phyloP scores from a whole-genome alignment of 257 asterid genomes.

The Vinca minor region DNA sequence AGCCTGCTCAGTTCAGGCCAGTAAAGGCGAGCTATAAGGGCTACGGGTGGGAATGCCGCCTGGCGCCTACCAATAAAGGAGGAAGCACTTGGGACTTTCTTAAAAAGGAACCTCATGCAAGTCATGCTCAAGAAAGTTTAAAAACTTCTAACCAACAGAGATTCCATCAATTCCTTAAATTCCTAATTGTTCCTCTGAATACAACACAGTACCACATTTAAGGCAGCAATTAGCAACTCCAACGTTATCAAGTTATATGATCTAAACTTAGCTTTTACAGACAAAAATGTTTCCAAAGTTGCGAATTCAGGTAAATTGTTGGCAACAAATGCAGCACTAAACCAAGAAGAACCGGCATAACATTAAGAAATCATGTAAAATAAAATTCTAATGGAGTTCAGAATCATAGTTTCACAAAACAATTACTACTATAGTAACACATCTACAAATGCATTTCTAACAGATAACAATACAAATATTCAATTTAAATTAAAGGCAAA shows the following conservation, averaged over 20 bases:
- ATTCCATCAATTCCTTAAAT: background rate
- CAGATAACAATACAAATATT: slow-evolving; percentile 3
- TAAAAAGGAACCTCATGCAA: too few species aligned
- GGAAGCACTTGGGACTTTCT: too few species aligned
- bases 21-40: too few species aligned
- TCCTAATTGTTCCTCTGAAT: too few species aligned
- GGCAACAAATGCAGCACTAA: background rate
- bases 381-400: background rate
- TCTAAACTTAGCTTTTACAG: background rate
- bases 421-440: background rate
- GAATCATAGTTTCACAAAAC: background rate
- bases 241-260: background rate
- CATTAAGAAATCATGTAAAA: slow-evolving; percentile 1
- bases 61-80: too few species aligned
- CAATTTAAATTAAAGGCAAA: slow-evolving; percentile 10
- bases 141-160: background rate
- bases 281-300: background rate
- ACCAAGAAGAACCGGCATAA: background rate
- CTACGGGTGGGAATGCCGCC: too few species aligned
- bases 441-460: slow-evolving; percentile 1
- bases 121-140: background rate
- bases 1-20: background rate
- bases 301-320: background rate
- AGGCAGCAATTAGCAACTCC: background rate
- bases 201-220: background rate